Conservation (phyloP, 345 rosid species). For the Eucalyptus urophylla region DNA sequence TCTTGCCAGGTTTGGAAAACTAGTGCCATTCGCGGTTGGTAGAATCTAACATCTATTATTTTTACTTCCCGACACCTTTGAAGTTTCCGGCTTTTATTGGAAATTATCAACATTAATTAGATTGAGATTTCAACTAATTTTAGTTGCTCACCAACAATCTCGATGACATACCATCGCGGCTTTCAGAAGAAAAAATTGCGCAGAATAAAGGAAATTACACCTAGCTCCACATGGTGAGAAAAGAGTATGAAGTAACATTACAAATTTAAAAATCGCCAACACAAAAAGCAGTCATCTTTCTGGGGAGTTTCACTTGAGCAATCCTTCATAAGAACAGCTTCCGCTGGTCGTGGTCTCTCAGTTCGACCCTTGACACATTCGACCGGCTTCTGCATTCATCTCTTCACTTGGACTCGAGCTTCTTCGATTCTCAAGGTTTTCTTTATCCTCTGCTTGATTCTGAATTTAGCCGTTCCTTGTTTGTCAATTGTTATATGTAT, state of each 20-base stretch:
- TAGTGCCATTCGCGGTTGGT: not conserved
- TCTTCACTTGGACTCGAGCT: not conserved
- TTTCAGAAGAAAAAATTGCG: too few species aligned
- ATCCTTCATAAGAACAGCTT: not conserved
- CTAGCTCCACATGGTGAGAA: too few species aligned
- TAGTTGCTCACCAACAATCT: too few species aligned
- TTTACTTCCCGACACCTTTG: too few species aligned
- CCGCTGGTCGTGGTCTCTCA: not conserved
- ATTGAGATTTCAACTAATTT: too few species aligned
- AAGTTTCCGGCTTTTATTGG: too few species aligned
- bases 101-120: too few species aligned
- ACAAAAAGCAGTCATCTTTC: not conserved
- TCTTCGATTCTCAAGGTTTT: not conserved
- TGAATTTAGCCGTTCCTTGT: not conserved
- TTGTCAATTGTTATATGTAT: too few species aligned
- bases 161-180: accelerated
- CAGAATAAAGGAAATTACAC: not conserved
- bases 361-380: not conserved
- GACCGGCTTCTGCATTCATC: not conserved
- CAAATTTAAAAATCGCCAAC: too few species aligned
- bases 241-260: too few species aligned
- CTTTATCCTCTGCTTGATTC: not conserved
- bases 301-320: not conserved
- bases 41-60: too few species aligned
- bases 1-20: not conserved